Base-by-base conservation (phyloP, 805 yeast species). In the Ogataea saltuana region DNA sequence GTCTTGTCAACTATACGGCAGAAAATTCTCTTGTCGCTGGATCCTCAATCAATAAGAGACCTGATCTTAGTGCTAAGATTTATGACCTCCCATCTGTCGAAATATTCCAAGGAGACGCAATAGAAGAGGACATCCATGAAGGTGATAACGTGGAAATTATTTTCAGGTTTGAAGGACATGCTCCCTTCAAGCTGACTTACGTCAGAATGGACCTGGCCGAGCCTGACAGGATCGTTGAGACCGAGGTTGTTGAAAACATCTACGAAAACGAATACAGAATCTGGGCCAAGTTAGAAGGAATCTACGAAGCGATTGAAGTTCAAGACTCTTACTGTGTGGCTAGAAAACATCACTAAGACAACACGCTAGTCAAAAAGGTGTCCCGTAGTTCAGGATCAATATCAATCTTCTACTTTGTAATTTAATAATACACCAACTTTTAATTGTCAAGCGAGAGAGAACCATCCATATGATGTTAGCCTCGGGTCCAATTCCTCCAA, bases 121-220 rank as follows among this genome's bases (percentile, higher is more conserved):
- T 82, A 7, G 78, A 83, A 43, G 90, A 83, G 57, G 91, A 88
- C 61, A 86, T 93, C 32, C 95, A 89, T 56, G 95, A 88, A 60
- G 99, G 98, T 35, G 99, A 93, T 52, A 87, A 85, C 57, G 90
- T 95, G 1, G 96, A 89, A 59, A 80, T 93, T 36, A 76, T 76
- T 2, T 91, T 93, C 66, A 75, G 80, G 16, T 86, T 93, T 56
- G 76, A 77, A 25, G 99, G 99, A 12, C 77, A 81, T 0, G 96
- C 98, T 9, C 99, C 99, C 10, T 93, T 91, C 69, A 70, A 82
- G 30, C 73, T 93, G 51, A 86, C 90, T 1, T 93, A 90, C 59
- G 85, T 85, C 7, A 76, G 98, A 59, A 82, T 85, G 6, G 65
- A 61, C 31, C 39, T 62, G 16, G 42, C 50, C 5, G 66, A 62